A percentile compares a stretch with the other conserved stretches of the same genome.
phyloP scores from a whole-genome alignment of 257 asterid genomes.

The Datura wrightii region DNA sequence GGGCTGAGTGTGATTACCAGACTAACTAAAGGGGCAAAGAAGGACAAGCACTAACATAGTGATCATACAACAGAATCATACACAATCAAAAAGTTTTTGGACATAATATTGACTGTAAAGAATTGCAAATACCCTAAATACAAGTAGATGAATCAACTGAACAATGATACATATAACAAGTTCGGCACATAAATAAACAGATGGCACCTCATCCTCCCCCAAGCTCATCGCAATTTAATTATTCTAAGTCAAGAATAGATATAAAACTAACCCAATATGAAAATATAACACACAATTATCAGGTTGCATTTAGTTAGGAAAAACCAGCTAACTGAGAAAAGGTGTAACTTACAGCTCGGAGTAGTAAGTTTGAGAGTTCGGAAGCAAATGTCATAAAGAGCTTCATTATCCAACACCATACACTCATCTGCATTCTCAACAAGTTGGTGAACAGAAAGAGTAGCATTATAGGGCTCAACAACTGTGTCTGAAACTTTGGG shows the following conservation, averaged over 20 bases:
- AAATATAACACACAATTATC: not conserved
- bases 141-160: not conserved
- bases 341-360: constrained; percentile 65
- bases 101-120: not conserved
- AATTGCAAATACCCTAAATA: not conserved
- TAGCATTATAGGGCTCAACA: constrained; percentile 83
- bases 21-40: not conserved
- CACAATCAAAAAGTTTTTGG: not conserved
- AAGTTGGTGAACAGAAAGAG: constrained; percentile 81
- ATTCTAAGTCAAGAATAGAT: not conserved
- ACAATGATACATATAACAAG: not conserved
- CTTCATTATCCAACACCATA: constrained; percentile 83
- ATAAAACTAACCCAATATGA: not conserved
- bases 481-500: constrained; percentile 86
- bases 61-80: constrained; percentile 17
- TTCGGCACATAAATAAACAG: not conserved
- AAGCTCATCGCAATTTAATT: not conserved
- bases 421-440: constrained; percentile 88
- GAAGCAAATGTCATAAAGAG: constrained; percentile 73
- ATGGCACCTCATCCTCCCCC: not conserved
- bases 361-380: constrained; percentile 76
- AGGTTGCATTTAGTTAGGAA: not conserved
- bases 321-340: not conserved
- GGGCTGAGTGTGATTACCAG: not conserved
- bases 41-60: not conserved